These are phyloP conservation scores for Ustilago hordei DNA, from an alignment of 1,284 basidiomycete species.

Conservation along the genomic window DNA sequence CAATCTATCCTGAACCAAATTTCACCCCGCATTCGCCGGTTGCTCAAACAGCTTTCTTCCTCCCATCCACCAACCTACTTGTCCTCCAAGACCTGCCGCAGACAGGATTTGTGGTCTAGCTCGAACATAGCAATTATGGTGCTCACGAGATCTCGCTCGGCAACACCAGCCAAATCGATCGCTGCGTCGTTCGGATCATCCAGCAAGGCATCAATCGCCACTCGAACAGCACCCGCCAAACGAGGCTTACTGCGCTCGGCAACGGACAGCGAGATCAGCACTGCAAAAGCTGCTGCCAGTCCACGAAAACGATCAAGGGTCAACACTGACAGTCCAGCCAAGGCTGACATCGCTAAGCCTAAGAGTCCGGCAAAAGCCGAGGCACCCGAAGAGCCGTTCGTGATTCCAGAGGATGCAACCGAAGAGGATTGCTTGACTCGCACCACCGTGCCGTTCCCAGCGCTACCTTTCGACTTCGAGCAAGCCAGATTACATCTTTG, in stretches of 20 bases:
- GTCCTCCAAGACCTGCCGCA: not conserved
- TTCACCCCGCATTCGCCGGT: slow-evolving; percentile 9
- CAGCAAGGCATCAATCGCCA: slow-evolving; percentile 36
- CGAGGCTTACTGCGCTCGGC: slow-evolving; percentile 27
- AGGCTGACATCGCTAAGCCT: not conserved
- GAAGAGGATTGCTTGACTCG: slow-evolving; percentile 47
- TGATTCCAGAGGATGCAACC: slow-evolving; percentile 36
- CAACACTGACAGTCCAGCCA: not conserved
- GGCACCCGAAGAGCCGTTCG: slow-evolving; percentile 39
- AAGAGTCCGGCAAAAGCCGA: slow-evolving; percentile 20
- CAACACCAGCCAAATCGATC: slow-evolving; percentile 36
- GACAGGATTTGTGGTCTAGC: not conserved
- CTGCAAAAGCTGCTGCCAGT: not conserved
- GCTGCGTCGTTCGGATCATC: slow-evolving; percentile 36
- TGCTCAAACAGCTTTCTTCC: not conserved
- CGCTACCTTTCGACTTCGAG: slow-evolving; percentile 79
- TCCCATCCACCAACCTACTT: not conserved
- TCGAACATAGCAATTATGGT: slow-evolving; percentile 18
- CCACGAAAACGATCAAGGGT: slow-evolving; percentile 12
- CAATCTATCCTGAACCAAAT: slow-evolving; percentile 8
- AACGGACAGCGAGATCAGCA: slow-evolving; percentile 29
- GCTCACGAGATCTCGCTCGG: slow-evolving; percentile 45
- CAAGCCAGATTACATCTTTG: slow-evolving; percentile 81
- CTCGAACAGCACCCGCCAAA: slow-evolving; percentile 20
- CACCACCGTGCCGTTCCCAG: slow-evolving; percentile 52